Base-by-base conservation (phyloP, 192 early-diverging fungal species). In the Backusella parvicylindrica region DNA sequence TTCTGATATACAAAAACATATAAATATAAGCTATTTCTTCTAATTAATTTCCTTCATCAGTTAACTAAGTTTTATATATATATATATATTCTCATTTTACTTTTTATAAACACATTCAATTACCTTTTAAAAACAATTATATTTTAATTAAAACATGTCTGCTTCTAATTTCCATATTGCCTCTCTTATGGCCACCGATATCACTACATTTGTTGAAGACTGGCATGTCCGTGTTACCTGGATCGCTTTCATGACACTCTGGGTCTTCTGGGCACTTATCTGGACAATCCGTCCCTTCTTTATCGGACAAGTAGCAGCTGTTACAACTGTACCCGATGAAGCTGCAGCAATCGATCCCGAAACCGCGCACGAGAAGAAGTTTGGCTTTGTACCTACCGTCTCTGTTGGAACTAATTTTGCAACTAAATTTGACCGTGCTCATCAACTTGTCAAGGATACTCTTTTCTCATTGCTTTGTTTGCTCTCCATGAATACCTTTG, bases 401-500 rank as follows among this genome's bases (percentile, higher is more conserved):
- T 28, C 4, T 64, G 9, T 37, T 30, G 18, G 33, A 31, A 35
- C 6, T 37, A 18, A 21, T 21, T 63, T 77, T 76, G 18, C 49
- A 6, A 23, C n/a, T 36, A 73, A 72, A 32, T 15, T 76, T 28
- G 65, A 77, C 23, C 68, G 80, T 64, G 68, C 63, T 16, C 36
- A 77, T 43, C 53, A 70, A 8, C 9, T 81, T 26, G 26, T 79
- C 16, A 64, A 77, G 41, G 80, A 84, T 72, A 36, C 76, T 3
- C 28, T 81, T 3, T 70, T 81, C 33, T 64, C 78, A 30, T 56
- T 84, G 3, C 70, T 81, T n/a, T 53, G 75, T 1, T 74, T 78
- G 1, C 50, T 84, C 15, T 37, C 67, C n/a, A 33, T 84, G 16
- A 84, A 84, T 36, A 77, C 74, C 26, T 72, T 84, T 49, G 80